Conservation (phyloP, 148 eudicot species). For the Fagopyrum tataricum region DNA sequence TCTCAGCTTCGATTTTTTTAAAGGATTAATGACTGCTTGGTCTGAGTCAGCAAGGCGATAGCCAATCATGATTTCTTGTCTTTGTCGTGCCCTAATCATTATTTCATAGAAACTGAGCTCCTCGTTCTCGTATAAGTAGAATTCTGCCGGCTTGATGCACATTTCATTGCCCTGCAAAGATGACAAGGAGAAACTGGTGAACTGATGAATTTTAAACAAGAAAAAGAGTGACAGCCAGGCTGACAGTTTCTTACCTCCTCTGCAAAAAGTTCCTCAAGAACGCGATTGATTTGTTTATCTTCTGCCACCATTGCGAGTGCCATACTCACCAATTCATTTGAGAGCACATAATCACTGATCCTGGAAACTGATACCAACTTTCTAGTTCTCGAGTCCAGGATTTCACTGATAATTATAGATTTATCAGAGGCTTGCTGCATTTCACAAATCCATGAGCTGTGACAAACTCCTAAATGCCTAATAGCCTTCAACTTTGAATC, state of each 20-base stretch:
- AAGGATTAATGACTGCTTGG: constrained; percentile 68
- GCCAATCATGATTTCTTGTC: constrained; percentile 77
- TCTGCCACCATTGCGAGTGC: constrained; percentile 97
- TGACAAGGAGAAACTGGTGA: not conserved
- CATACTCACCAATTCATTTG: constrained; percentile 96
- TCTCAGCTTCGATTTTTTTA: constrained; percentile 35
- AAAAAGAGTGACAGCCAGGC: not conserved
- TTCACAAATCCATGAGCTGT: constrained; percentile 78
- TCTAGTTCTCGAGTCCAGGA: constrained; percentile 90
- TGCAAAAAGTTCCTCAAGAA: constrained; percentile 90
- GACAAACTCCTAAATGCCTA: constrained; percentile 58
- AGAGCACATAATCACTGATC: constrained; percentile 90
- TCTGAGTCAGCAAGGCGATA: constrained; percentile 61
- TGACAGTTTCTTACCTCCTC: constrained; percentile 53
- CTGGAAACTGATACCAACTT: constrained; percentile 88
- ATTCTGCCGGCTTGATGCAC: constrained; percentile 91
- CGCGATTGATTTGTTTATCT: constrained; percentile 94
- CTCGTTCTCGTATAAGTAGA: constrained; percentile 80
- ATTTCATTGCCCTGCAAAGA: constrained; percentile 77
- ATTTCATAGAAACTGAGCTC: constrained; percentile 71
- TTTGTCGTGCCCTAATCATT: constrained; percentile 75
- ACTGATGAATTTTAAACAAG: not conserved
- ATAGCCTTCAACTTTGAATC: constrained; percentile 37
- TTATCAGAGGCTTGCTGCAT: constrained; percentile 90
- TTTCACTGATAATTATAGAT: constrained; percentile 89